Evolutionary conservation across 2,329 filamentous ascomycete species (phyloP).

Genomic region (Pseudonectria buxi): DNA sequence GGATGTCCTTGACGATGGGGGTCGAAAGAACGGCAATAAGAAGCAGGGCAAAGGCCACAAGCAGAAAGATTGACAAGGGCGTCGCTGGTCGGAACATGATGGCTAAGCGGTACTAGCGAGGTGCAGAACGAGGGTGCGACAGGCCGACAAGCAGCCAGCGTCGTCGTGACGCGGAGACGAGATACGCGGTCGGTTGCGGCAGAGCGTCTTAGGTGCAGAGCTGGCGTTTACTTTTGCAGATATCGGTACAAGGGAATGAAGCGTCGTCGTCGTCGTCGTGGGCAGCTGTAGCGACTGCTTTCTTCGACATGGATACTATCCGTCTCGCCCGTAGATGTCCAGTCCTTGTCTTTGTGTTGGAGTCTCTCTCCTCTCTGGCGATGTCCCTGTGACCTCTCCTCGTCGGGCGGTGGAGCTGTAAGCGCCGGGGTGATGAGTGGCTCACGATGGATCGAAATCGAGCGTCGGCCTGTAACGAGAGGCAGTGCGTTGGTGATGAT

Average conservation of each 20-base stretch:
- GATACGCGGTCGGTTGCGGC: neutral
- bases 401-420: too few relatives aligned
- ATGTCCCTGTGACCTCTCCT: too few relatives aligned
- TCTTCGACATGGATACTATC: neutral
- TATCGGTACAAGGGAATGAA: neutral
- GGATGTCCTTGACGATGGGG: slow-evolving; percentile 79
- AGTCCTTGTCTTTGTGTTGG: neutral
- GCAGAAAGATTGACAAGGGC: slow-evolving; percentile 77
- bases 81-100: slow-evolving; percentile 88
- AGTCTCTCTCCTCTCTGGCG: too few relatives aligned
- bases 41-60: slow-evolving; percentile 77
- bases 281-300: neutral
- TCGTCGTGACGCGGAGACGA: slow-evolving; percentile 16
- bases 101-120: slow-evolving; percentile 17
- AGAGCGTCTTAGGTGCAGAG: too few relatives aligned
- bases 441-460: too few relatives aligned
- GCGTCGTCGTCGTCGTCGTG: neutral
- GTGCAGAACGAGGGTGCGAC: slow-evolving; percentile 4
- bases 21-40: slow-evolving; percentile 86
- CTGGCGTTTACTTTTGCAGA: too few relatives aligned
- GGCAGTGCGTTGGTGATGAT: too few relatives aligned
- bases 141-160: slow-evolving; percentile 13
- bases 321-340: neutral
- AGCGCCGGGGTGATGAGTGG: too few relatives aligned
- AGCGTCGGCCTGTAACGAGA: too few relatives aligned